Base-by-base conservation (phyloP, 176 grass and related monocot species). In the Carex kokanica region DNA sequence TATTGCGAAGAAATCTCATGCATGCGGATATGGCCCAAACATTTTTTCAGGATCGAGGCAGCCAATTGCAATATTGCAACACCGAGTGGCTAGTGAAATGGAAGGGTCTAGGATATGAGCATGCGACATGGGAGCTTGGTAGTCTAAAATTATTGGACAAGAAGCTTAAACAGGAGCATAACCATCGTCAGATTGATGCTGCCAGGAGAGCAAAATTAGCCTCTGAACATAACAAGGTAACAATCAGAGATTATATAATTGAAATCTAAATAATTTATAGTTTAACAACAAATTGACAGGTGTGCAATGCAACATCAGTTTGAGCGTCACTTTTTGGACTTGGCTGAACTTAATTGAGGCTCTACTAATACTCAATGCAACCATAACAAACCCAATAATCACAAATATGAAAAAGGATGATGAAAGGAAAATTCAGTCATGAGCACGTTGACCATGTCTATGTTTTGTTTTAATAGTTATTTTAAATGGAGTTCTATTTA, bases 51-150 rank as follows among this genome's bases (percentile, higher is more conserved):
- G 71, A 59, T 12, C 60, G 92, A 53, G 84, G 82, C 71, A 63
- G 88, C 78, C 84, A 85, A 31, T 67, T 86, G 60, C 32, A 45
- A 84, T 88, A 78, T 64, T 92, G 90, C 79, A 90, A 92, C 83
- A 67, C 43, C 1, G 93, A 95, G 84, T 95, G 93, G 93, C 62
- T 92, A 64, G 93, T 95, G 27, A 95, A 95, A 90, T 95, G 93
- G 93, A 95, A 88, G 65, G 90, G 84, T 81, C 81, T 92, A 81
- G 93, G 93, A 13, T 95, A 95, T 31, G 93, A 95, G 60, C 80
- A 95, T 78, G 86, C 79, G 7, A 95, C 93, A 85, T 95, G 93
- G 93, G 93, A 95, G 78, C 70, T 92, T 20, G 93, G 88, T 61
- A 83, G 60, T 84, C 92, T 90, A 43, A 43, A 43, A 81, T 90